Evolutionary conservation across 352 stramenopile genomes (phyloP).

Genomic region (Elongisporangium senticosum): DNA sequence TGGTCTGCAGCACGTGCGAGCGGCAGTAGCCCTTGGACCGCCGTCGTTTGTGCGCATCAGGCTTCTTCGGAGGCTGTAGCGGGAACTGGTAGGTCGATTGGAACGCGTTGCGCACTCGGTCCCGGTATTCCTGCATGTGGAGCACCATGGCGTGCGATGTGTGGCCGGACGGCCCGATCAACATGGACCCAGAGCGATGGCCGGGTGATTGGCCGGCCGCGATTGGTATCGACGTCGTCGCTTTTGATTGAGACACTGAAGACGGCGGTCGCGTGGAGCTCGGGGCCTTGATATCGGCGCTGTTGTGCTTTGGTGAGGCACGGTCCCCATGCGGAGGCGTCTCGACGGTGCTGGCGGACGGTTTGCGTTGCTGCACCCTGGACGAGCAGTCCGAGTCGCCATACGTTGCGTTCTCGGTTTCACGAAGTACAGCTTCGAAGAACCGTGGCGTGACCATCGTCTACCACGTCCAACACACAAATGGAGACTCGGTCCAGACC

Average conservation of each 20-base stretch:
- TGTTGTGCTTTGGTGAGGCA: background rate
- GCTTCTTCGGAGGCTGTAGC: slow-evolving; percentile 11
- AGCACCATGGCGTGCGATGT: slow-evolving; percentile 58
- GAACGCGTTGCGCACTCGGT: slow-evolving; percentile 35
- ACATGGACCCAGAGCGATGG: background rate
- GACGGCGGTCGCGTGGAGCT: background rate
- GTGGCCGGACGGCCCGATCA: slow-evolving; percentile 9
- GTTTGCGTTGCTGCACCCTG: background rate
- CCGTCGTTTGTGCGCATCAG: slow-evolving; percentile 10
- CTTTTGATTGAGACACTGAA: background rate
- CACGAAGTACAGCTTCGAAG: background rate
- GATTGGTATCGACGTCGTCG: background rate
- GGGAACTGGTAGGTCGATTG: slow-evolving; percentile 45
- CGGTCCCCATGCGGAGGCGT: background rate
- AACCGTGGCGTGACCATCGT: background rate
- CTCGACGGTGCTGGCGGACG: background rate
- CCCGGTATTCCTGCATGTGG: slow-evolving; percentile 50
- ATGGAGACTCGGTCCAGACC: background rate
- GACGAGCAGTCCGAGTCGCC: background rate
- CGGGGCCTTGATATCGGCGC: background rate
- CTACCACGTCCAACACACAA: background rate
- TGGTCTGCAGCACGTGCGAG: slow-evolving; percentile 33
- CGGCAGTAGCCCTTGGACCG: slow-evolving; percentile 29
- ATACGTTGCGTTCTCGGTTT: background rate
- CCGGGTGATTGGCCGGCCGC: background rate